Conservation (phyloP, 1,284 basidiomycete genomes). For the Microstroma glucosiphilum region DNA sequence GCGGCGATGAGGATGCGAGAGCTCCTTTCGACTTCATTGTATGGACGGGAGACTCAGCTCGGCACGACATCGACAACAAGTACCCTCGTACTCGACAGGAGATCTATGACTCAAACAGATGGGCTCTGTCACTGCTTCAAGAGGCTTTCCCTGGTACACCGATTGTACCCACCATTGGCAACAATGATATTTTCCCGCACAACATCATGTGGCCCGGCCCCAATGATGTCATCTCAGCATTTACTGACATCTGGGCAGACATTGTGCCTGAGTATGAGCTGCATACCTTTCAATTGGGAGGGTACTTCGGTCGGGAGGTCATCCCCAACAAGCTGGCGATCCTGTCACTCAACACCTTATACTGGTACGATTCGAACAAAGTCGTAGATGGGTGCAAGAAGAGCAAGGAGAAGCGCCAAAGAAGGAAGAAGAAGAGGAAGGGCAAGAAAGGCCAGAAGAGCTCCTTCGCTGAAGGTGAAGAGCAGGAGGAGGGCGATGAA, state of each 20-base stretch:
- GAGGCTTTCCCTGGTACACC: conserved; percentile 69
- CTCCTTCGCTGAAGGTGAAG: background rate
- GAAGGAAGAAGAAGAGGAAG: conserved; percentile 8
- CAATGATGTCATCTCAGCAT: conserved; percentile 67
- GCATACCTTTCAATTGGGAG: conserved; percentile 59
- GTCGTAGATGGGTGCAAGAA: conserved; percentile 56
- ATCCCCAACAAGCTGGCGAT: conserved; percentile 70
- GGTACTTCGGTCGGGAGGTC: conserved; percentile 77
- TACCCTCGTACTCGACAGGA: conserved; percentile 73
- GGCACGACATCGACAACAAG: conserved; percentile 79
- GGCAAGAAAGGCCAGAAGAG: background rate
- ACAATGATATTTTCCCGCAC: conserved; percentile 52
- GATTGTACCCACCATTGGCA: conserved; percentile 76
- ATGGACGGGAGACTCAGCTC: conserved; percentile 89
- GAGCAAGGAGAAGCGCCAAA: background rate
- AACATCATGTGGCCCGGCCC: conserved; percentile 61
- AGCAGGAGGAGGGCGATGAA: conserved; percentile 6
- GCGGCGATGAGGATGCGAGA: background rate
- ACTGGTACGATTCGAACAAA: conserved; percentile 86
- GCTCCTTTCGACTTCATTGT: conserved; percentile 70
- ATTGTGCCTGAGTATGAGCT: conserved; percentile 76
- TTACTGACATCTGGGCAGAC: conserved; percentile 67
- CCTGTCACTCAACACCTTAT: conserved; percentile 83
- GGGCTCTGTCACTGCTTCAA: conserved; percentile 66
- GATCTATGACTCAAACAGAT: conserved; percentile 70